A percentile compares a stretch with the other conserved stretches of the same genome.
Evolutionary conservation across 2,329 filamentous ascomycete species (phyloP).

Genomic region (Cytospora mali): DNA sequence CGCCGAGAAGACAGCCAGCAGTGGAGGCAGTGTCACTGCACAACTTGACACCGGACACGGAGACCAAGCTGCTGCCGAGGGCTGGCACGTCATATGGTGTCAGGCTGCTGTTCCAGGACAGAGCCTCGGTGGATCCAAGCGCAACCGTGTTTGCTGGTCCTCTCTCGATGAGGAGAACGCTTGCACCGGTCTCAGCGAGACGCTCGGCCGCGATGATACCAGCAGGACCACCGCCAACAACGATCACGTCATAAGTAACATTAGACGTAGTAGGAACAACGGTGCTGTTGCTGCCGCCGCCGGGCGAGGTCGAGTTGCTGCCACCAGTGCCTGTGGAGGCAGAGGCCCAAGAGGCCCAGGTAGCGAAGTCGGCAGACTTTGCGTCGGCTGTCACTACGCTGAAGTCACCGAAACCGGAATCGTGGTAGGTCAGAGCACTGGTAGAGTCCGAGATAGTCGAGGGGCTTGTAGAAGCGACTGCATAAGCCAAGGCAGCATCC

Average conservation of each 20-base stretch:
- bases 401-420: conserved; percentile 43
- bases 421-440: conserved; percentile 44
- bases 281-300: conserved; percentile 31
- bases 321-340: conserved; percentile 17
- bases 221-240: conserved; percentile 42
- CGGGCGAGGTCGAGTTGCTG: conserved; percentile 20
- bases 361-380: conserved; percentile 37
- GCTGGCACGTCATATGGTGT: conserved; percentile 38
- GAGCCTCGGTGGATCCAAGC: conserved; percentile 36
- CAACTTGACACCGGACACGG: conserved; percentile 31
- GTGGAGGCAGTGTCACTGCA: conserved; percentile 41
- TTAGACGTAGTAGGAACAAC: conserved; percentile 34
- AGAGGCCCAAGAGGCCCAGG: conserved; percentile 31
- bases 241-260: conserved; percentile 44
- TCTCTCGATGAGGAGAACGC: conserved; percentile 43
- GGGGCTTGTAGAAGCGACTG: conserved; percentile 40
- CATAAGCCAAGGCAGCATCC: conserved; percentile 42
- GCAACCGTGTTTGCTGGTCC: conserved; percentile 39
- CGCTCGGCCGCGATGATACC: conserved; percentile 42
- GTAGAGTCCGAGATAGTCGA: conserved; percentile 37
- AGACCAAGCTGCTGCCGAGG: conserved; percentile 33
- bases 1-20: conserved; percentile 43
- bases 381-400: conserved; percentile 37
- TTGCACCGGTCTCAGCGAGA: conserved; percentile 41
- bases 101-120: conserved; percentile 40